Conservation (phyloP, 192 early-diverging fungal species). For the Anaeromyces robustus region DNA sequence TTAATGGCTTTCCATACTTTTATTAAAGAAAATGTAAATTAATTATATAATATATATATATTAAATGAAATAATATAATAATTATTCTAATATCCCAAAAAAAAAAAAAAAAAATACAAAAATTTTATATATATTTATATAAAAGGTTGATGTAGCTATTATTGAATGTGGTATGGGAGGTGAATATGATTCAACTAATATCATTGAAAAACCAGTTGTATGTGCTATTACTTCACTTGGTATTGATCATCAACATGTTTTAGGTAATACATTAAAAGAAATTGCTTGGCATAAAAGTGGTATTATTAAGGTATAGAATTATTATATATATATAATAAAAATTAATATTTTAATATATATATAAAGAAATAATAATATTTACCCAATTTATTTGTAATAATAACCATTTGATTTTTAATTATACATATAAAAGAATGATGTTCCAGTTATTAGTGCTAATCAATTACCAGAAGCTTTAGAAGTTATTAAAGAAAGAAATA, state of each 20-base stretch:
- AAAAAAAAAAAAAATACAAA: not conserved
- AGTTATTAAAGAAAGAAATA: slow-evolving; percentile 50
- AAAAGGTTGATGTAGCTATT: slow-evolving; percentile 56
- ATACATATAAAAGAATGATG: slow-evolving; percentile 17
- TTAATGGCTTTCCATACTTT: slow-evolving; percentile 82
- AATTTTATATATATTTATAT: not conserved
- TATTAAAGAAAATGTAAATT: slow-evolving; percentile 43
- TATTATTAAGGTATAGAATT: slow-evolving; percentile 58
- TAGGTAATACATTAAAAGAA: slow-evolving; percentile 55
- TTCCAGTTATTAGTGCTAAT: slow-evolving; percentile 51
- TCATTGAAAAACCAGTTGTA: slow-evolving; percentile 51
- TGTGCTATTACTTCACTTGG: slow-evolving; percentile 68
- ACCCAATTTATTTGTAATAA: too few species aligned
- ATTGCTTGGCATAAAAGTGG: slow-evolving; percentile 80
- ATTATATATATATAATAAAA: too few species aligned
- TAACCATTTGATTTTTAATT: too few species aligned
- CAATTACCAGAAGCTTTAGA: slow-evolving; percentile 52
- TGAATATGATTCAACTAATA: slow-evolving; percentile 71
- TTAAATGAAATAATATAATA: too few species aligned
- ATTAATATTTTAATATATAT: too few species aligned
- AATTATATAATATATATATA: too few species aligned
- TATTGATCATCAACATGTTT: slow-evolving; percentile 50
- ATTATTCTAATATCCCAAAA: too few species aligned
- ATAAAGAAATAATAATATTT: not conserved
- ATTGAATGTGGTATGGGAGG: slow-evolving; percentile 75